Evolutionary conservation across 2,329 filamentous ascomycete genomes (phyloP), one percentile per base, ranked within the genome.

Genomic region (Coccinonectria pachysandricola): DNA sequence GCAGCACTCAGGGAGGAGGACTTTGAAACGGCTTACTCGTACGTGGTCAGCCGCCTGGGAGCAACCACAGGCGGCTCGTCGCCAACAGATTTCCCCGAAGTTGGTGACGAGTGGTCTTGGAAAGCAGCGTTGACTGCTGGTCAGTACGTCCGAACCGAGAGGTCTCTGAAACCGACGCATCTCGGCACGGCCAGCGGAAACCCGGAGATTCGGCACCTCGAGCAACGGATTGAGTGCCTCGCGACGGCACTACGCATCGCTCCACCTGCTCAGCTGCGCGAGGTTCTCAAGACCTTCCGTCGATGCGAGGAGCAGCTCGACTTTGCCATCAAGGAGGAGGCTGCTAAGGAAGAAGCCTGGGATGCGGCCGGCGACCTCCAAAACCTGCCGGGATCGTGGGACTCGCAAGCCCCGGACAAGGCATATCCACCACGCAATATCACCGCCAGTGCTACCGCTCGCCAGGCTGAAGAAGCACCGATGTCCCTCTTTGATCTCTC

Each of bases 11-110:
- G 65, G 7, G 81, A 87, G 46, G 76, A 86, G 36, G 84, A 75
- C 48, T 91, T 91, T 35, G 84, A 92, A 48, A 91, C 83, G 0
- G 83, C 83, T 8, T 91, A 88, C 50, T 87, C 81, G 0, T 88
- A 83, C 46, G 77, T 87, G 2, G 70, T 84, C 23, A 85, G 75
- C 45, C 71, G 79, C 12, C 62, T 91, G 0, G 62, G 17, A 10
- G 65, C 6, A 32, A n/a, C n/a, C n/a, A n/a, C n/a, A n/a, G 45
- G 7, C 34, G 44, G 6, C 13, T 39, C 37, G 28, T 26, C 16
- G 27, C 11, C 29, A 24, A 8, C 21, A 18, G 2, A 9, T 3
- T 7, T 21, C 4, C 22, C 25, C 12, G 38, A 36, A 12, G 28
- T 31, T 11, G 44, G 54, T 9, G 79, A 85, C 39, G 68, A 80